Conservation (phyloP, 2,329 filamentous ascomycete species). For the Phoma sp. region DNA sequence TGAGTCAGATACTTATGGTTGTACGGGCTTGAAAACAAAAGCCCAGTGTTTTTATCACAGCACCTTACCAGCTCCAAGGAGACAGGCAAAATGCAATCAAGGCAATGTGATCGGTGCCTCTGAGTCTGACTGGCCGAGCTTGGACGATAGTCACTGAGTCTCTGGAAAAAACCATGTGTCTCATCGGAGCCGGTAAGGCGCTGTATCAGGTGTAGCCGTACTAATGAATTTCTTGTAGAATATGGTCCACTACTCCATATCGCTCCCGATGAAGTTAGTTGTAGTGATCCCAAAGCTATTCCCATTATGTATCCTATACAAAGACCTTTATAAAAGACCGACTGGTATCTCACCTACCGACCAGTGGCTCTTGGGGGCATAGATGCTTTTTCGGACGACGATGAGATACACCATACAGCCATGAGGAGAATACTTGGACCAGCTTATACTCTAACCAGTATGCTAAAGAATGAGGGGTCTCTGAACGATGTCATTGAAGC, state of each 20-base stretch:
- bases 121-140: too few relatives aligned
- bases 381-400: slow-evolving; percentile 20
- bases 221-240: background rate
- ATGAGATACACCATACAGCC: slow-evolving; percentile 9
- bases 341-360: slow-evolving; percentile 29
- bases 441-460: slow-evolving; percentile 6
- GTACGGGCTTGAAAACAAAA: too few relatives aligned
- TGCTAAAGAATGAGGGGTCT: slow-evolving; percentile 22
- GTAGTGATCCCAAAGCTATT: slow-evolving; percentile 21
- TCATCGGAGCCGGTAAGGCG: too few relatives aligned
- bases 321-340: slow-evolving; percentile 27
- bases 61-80: too few relatives aligned
- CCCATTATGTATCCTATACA: slow-evolving; percentile 21
- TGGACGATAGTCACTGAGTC: too few relatives aligned
- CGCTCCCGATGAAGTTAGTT: slow-evolving; percentile 49
- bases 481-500: slow-evolving; percentile 19
- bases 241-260: slow-evolving; percentile 52
- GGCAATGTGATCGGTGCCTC: too few relatives aligned
- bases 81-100: too few relatives aligned
- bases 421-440: slow-evolving; percentile 5
- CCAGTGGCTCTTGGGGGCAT: slow-evolving; percentile 20
- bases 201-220: background rate
- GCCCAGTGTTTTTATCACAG: too few relatives aligned
- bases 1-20: too few relatives aligned
- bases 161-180: too few relatives aligned